A percentile compares a stretch with the other conserved stretches of the same genome.
Conservation (phyloP, 257 asterid genomes). For the Lavandula angustifolia region DNA sequence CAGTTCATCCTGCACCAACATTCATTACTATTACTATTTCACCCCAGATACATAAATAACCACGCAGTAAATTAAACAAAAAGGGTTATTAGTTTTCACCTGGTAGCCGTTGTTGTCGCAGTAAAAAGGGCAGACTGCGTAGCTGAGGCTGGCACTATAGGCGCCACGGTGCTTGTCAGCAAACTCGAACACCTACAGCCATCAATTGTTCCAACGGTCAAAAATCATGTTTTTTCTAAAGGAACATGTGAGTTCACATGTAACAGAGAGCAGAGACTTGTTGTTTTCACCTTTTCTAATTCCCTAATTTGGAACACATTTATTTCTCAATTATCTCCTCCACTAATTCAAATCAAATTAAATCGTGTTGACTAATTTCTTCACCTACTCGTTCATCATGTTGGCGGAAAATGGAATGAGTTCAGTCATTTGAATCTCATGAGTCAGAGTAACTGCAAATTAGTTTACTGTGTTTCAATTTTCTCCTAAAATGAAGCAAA, state of each 20-base stretch:
- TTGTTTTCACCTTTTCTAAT: not conserved
- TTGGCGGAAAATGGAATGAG: no score
- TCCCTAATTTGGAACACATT: no score
- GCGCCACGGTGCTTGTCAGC: conserved; percentile 91
- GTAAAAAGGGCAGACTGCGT: conserved; percentile 88
- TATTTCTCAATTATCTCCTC: no score
- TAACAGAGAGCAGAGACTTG: not conserved
- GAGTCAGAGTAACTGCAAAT: no score
- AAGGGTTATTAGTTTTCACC: conserved; percentile 21
- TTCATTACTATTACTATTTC: not conserved
- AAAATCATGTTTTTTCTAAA: not conserved
- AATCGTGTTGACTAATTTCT: no score
- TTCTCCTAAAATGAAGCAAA: not conserved
- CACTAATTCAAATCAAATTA: no score
- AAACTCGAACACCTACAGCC: conserved; percentile 72
- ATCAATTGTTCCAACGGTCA: conserved; percentile 21
- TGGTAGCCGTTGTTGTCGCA: conserved; percentile 85
- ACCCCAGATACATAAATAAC: no score
- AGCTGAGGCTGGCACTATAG: conserved; percentile 66
- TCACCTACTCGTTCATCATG: no score
- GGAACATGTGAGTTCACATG: not conserved
- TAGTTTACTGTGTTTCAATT: no score
- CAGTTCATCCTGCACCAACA: conserved; percentile 61
- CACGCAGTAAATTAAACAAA: no score
- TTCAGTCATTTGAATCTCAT: no score